Base-by-base conservation (phyloP, 2,329 filamentous ascomycete species). In the Sclerotinia nivalis region DNA sequence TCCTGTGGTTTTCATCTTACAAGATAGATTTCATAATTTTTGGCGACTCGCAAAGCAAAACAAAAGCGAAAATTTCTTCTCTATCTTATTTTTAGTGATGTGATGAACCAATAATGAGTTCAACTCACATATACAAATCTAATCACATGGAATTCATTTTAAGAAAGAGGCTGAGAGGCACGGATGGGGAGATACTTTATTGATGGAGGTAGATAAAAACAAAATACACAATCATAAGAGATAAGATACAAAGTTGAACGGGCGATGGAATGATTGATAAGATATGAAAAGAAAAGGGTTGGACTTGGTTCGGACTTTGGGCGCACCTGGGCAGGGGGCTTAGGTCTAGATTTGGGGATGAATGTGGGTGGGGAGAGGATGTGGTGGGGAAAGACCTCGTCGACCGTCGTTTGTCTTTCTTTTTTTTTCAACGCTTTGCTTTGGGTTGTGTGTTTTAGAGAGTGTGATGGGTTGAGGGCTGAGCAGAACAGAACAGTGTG, bases 181-280 rank as follows among this genome's bases (percentile, higher is more conserved):
- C 56, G 45, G 34, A 73, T 75, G 71, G 74, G 71, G 69, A 73
- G 70, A 75, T 73, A 71, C 72, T 71, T 72, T 72, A 76, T 72
- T 71, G 73, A 72, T 71, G 74, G 74, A 75, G 74, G 76, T 77
- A 74, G 74, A 72, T 43, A n/a, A 72, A 71, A 72, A 62, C 73
- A 73, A 74, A 73, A 71, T 73, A 76, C 74, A 43, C 12, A 28
- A 40, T 25, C 22, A 54, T 22, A 34, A 66, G 49, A 34, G 43
- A 62, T 34, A 55, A 54, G 49, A 65, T 52, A 20, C 18, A 22
- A 12, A 65, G 61, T 65, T 52, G 62, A 34, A 66, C 62, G 62
- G 47, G n/a, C 49, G 49, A 66, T 43, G 62, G 49, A 49, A 15
- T 34, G 31, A 25, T 52, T 40, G 47, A 65, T 34, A 40, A 43